phyloP scores from a whole-genome alignment of 2,329 filamentous ascomycete genomes.

The Nemania sp. region DNA sequence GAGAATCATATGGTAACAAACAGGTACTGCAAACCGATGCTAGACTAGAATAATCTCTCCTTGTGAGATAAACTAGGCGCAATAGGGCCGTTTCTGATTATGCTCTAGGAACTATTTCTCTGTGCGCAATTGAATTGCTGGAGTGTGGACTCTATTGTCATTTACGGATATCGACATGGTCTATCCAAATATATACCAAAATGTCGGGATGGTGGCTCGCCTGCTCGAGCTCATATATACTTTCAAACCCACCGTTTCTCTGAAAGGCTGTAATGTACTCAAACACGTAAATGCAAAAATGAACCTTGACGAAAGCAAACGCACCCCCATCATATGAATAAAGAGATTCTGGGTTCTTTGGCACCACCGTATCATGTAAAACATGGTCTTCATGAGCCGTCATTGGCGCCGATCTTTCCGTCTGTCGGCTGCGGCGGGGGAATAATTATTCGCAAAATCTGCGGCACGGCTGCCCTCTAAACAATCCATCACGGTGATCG shows the following conservation, averaged over 20 bases:
- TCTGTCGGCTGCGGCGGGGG: constrained; percentile 90
- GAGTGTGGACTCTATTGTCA: constrained; percentile 12
- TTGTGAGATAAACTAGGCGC: no score
- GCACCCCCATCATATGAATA: neutral
- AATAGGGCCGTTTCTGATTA: neutral
- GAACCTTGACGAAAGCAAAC: neutral
- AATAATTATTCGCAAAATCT: constrained; percentile 91
- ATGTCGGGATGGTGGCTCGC: neutral
- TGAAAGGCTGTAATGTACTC: neutral
- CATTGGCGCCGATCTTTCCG: constrained; percentile 58
- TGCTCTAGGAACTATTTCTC: neutral
- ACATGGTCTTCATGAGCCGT: constrained; percentile 27
- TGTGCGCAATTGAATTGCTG: neutral
- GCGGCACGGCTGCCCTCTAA: constrained; percentile 71
- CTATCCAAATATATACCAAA: constrained; percentile 4
- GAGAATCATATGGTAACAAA: no score
- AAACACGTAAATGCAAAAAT: neutral
- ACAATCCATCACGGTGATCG: constrained; percentile 70
- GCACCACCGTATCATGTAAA: neutral
- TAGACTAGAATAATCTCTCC: no score
- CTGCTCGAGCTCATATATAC: neutral
- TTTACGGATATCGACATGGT: constrained; percentile 4
- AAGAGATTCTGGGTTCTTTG: neutral
- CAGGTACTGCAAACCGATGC: no score
- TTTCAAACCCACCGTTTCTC: neutral